Percentiles rank a stretch among this genome's conserved stretches.
phyloP scores from a whole-genome alignment of 1,139 yeast species.

The Keqinozyma sinolaborantium region DNA sequence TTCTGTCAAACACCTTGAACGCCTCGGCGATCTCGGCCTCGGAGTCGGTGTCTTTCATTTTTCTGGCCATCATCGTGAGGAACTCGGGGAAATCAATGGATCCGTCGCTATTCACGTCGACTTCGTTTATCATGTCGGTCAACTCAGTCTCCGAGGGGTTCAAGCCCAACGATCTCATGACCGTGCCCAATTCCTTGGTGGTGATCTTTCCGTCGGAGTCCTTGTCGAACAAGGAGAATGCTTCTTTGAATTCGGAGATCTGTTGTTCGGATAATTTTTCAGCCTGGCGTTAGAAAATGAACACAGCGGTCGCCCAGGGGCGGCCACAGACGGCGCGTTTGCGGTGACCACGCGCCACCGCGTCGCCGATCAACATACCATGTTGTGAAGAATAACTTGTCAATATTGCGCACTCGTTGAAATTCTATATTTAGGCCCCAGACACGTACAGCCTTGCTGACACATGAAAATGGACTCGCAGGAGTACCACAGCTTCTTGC shows the following conservation, averaged over 20 bases:
- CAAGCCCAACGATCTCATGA: slow-evolving; percentile 96
- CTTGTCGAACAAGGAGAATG: slow-evolving; percentile 92
- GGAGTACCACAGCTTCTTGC: slow-evolving; percentile 22
- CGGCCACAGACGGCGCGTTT: no score
- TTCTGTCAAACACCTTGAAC: slow-evolving; percentile 88
- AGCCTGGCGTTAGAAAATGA: slow-evolving; percentile 41
- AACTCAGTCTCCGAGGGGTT: slow-evolving; percentile 96
- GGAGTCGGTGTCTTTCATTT: slow-evolving; percentile 92
- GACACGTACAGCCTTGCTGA: no score
- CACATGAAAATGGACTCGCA: slow-evolving; percentile 1
- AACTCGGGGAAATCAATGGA: slow-evolving; percentile 89
- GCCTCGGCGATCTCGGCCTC: slow-evolving; percentile 98
- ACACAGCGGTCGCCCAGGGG: no score
- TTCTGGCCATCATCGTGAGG: slow-evolving; percentile 87
- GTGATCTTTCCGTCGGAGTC: slow-evolving; percentile 96
- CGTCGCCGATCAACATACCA: no score
- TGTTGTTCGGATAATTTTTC: slow-evolving; percentile 93
- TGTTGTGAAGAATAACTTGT: no score
- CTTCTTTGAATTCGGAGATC: slow-evolving; percentile 95
- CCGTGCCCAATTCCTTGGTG: slow-evolving; percentile 93
- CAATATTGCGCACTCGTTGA: no score
- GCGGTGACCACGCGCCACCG: no score
- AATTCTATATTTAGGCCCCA: no score
- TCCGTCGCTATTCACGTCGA: slow-evolving; percentile 93
- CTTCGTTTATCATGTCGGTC: slow-evolving; percentile 94